Evolutionary conservation across 2,329 filamentous ascomycete genomes (phyloP).

Genomic region (Magnaporthales sp.): DNA sequence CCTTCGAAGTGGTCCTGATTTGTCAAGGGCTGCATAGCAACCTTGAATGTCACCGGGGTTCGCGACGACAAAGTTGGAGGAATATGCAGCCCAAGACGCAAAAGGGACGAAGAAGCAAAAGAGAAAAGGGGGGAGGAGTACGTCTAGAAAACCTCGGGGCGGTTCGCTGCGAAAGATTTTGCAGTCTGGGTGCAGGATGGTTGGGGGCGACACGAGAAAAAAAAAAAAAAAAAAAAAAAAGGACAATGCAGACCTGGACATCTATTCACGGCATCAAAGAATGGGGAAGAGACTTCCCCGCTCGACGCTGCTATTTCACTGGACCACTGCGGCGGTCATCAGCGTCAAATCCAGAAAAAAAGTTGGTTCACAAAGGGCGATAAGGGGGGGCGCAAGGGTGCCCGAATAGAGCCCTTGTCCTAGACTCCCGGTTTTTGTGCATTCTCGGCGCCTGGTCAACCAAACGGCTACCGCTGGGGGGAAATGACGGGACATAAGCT

Average conservation of each 20-base stretch:
- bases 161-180: neutral
- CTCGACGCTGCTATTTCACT: neutral
- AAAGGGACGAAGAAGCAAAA: neutral
- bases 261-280: neutral
- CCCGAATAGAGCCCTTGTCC: no score
- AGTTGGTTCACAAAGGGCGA: neutral
- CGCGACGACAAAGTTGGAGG: neutral
- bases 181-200: neutral
- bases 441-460: neutral
- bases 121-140: neutral
- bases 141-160: neutral
- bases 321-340: neutral
- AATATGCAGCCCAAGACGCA: neutral
- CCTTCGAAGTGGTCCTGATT: neutral
- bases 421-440: neutral
- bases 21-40: neutral
- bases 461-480: neutral
- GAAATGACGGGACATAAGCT: neutral
- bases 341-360: neutral
- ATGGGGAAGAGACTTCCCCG: neutral
- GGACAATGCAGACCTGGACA: neutral
- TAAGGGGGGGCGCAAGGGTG: neutral
- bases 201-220: neutral
- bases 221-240: neutral
- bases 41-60: neutral